These are phyloP conservation scores for Plasmodium yoelii DNA, from an alignment of 169 alveolate genomes.

Conservation along the genomic window DNA sequence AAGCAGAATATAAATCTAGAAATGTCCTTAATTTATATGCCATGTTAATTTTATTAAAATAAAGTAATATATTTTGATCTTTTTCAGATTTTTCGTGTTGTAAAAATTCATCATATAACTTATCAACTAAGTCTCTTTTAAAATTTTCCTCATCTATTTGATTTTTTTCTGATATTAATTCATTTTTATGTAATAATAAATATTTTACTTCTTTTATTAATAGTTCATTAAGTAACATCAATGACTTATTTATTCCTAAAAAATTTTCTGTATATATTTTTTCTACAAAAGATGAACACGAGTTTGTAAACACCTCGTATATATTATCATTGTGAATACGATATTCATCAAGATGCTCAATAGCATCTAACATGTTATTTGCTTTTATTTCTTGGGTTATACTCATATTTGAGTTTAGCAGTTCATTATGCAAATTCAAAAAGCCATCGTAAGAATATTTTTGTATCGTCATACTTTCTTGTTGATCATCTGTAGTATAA, in stretches of 20 bases:
- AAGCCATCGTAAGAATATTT: constrained; percentile 64
- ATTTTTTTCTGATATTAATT: constrained; percentile 23
- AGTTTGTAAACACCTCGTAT: constrained; percentile 18
- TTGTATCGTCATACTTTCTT: constrained; percentile 32
- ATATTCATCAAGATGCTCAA: constrained; percentile 8
- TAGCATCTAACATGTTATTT: constrained; percentile 9
- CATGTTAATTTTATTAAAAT: constrained; percentile 70
- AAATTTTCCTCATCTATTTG: constrained; percentile 38
- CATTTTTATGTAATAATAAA: constrained; percentile 32
- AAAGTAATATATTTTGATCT: constrained; percentile 31
- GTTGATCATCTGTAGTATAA: constrained; percentile 1
- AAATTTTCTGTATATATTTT: constrained; percentile 48
- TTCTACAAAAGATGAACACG: constrained; percentile 46
- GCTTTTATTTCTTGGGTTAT: constrained; percentile 36
- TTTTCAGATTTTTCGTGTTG: constrained; percentile 68
- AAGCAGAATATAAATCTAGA: constrained; percentile 38
- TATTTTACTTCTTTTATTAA: constrained; percentile 69
- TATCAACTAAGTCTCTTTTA: constrained; percentile 44
- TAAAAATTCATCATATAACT: constrained; percentile 75
- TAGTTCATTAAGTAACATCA: constrained; percentile 38
- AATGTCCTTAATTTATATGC: constrained; percentile 45
- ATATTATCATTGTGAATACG: constrained; percentile 31
- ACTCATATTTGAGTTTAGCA: constrained; percentile 18
- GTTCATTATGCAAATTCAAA: constrained; percentile 30
- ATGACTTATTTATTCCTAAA: constrained; percentile 43